A percentile compares a stretch with the other conserved stretches of the same genome.
These are phyloP conservation scores for Rutstroemia sydowiana DNA, from an alignment of 2,329 filamentous ascomycete species.

Conservation along the genomic window DNA sequence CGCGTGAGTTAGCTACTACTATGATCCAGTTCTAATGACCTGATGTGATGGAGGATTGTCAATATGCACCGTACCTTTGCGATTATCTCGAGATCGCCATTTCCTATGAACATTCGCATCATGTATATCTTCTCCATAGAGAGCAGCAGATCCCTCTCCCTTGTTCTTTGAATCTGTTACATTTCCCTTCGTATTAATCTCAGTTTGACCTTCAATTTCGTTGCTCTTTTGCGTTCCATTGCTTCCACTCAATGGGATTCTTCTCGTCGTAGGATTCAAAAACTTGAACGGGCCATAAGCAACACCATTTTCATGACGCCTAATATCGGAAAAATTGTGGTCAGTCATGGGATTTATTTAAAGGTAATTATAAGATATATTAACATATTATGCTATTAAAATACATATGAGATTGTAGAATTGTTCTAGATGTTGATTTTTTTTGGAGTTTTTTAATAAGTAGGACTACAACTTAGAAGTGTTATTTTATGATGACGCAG, in stretches of 20 bases:
- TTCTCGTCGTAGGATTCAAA: slow-evolving; percentile 40
- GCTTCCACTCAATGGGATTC: neutral
- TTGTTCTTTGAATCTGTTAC: neutral
- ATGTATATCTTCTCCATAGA: slow-evolving; percentile 15
- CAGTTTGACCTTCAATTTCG: neutral
- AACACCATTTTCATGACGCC: slow-evolving; percentile 4
- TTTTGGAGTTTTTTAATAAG: no score
- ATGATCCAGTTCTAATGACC: neutral
- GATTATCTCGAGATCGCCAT: slow-evolving; percentile 40
- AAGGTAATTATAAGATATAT: neutral
- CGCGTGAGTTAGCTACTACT: neutral
- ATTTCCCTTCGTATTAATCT: slow-evolving; percentile 3
- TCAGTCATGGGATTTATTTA: neutral
- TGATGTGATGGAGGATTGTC: no score
- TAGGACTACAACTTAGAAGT: no score
- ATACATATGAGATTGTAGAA: no score
- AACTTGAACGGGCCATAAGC: slow-evolving; percentile 37
- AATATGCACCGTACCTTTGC: slow-evolving; percentile 32
- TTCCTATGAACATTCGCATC: slow-evolving; percentile 28
- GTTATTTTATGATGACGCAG: no score
- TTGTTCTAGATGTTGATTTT: no score
- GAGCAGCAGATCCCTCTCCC: neutral
- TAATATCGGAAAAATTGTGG: neutral
- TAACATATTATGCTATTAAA: neutral
- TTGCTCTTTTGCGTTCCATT: neutral